A percentile compares a stretch with the other conserved stretches of the same genome.
Conservation (phyloP, 495 filamentous ascomycete species). For the Penicillium alfredii region DNA sequence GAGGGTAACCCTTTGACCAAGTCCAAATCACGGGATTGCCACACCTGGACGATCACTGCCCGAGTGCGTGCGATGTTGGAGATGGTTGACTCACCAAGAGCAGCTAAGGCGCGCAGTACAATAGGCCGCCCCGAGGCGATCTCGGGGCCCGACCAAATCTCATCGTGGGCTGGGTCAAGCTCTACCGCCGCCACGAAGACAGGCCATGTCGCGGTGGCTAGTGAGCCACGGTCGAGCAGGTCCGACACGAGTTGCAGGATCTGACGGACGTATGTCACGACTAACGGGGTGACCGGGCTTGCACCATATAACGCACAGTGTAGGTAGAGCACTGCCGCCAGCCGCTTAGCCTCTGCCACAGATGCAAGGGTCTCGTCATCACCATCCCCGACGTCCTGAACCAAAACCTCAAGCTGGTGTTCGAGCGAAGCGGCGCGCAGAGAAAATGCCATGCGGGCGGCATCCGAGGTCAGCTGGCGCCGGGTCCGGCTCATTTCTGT, state of each 20-base stretch:
- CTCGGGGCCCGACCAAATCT: slow-evolving; percentile 25
- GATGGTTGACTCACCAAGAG: slow-evolving; percentile 37
- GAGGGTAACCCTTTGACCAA: slow-evolving; percentile 21
- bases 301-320: slow-evolving; percentile 39
- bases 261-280: slow-evolving; percentile 30
- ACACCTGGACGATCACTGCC: slow-evolving; percentile 38
- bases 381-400: slow-evolving; percentile 31
- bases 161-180: slow-evolving; percentile 35
- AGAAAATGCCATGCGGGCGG: slow-evolving; percentile 18
- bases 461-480: slow-evolving; percentile 21
- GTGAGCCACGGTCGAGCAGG: slow-evolving; percentile 26
- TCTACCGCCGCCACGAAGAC: slow-evolving; percentile 43
- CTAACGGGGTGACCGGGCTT: slow-evolving; percentile 31
- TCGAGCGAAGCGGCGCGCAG: slow-evolving; percentile 27
- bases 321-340: slow-evolving; percentile 37
- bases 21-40: slow-evolving; percentile 39
- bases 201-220: slow-evolving; percentile 38
- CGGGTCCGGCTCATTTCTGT: slow-evolving; percentile 39
- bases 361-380: slow-evolving; percentile 27
- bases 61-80: slow-evolving; percentile 38
- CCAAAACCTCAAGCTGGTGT: slow-evolving; percentile 25
- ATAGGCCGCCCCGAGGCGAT: slow-evolving; percentile 30
- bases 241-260: slow-evolving; percentile 31
- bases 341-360: slow-evolving; percentile 38
- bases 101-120: slow-evolving; percentile 34